Conservation (phyloP, 768 basidiomycete genomes). For the Tylopilus sp. region DNA sequence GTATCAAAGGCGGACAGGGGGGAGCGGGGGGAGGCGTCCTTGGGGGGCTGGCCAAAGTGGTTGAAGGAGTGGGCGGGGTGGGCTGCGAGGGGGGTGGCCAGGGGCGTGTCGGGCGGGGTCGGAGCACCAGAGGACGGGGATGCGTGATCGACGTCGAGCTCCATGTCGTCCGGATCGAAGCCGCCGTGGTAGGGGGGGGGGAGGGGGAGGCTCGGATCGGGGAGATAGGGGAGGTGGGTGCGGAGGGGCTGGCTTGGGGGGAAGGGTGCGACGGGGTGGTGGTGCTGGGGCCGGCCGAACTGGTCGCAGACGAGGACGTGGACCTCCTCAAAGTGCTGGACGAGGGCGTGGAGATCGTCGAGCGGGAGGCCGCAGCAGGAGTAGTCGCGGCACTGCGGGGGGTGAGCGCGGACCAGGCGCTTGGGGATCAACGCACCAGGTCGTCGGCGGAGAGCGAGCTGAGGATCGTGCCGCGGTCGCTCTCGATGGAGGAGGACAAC, state of each 20-base stretch:
- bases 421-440: conserved; percentile 45
- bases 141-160: conserved; percentile 62
- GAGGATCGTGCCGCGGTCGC: conserved; percentile 55
- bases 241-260: conserved; percentile 34
- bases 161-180: conserved; percentile 81
- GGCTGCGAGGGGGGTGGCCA: conserved; percentile 40
- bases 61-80: conserved; percentile 31
- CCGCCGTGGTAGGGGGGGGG: conserved; percentile 32
- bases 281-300: conserved; percentile 36
- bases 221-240: conserved; percentile 28
- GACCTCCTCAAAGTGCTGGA: conserved; percentile 90
- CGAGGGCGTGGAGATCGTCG: conserved; percentile 73
- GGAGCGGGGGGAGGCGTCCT: conserved; percentile 25
- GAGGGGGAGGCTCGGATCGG: conserved; percentile 24
- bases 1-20: conserved; percentile 52
- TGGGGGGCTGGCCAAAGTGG: conserved; percentile 30
- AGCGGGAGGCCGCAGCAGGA: conserved; percentile 83
- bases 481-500: conserved; percentile 54
- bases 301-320: conserved; percentile 74
- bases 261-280: conserved; percentile 25
- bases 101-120: conserved; percentile 43
- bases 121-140: conserved; percentile 43
- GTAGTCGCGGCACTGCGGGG: conserved; percentile 73
- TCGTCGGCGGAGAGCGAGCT: conserved; percentile 71
- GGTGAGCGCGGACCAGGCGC: not conserved